phyloP scores from a whole-genome alignment of 2,329 filamentous ascomycete genomes.

The Ophiostoma triangulosporum region DNA sequence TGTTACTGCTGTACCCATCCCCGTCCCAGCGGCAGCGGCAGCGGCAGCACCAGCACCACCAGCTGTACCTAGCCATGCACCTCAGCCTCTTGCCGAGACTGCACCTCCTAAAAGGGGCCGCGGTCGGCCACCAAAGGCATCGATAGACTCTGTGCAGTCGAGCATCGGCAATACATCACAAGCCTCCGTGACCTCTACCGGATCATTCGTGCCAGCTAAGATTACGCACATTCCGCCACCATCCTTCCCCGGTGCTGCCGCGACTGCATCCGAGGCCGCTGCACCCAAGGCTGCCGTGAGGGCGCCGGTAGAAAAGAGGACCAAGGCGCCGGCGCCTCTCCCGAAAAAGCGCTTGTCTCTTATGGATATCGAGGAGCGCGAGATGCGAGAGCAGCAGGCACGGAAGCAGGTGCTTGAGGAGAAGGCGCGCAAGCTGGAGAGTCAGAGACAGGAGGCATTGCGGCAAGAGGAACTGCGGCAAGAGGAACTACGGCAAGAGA shows the following conservation, averaged over 20 bases:
- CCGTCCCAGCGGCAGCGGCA: neutral
- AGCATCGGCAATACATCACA: neutral
- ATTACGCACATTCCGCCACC: slow-evolving; percentile 7
- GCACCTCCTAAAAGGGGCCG: slow-evolving; percentile 18
- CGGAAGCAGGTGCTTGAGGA: neutral
- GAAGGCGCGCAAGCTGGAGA: neutral
- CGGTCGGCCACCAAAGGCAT: slow-evolving; percentile 22
- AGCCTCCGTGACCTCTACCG: neutral
- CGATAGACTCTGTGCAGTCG: slow-evolving; percentile 9
- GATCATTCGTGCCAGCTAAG: slow-evolving; percentile 1
- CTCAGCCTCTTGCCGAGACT: neutral
- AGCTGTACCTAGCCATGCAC: neutral
- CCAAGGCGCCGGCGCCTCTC: neutral
- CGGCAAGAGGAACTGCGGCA: slow-evolving; percentile 16
- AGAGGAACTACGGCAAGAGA: neutral
- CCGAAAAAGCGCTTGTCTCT: neutral
- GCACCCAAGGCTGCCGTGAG: neutral
- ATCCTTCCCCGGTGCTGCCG: neutral
- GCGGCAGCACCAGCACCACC: neutral
- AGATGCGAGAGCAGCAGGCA: neutral
- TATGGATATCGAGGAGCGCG: neutral
- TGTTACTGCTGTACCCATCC: neutral
- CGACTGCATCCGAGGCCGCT: neutral
- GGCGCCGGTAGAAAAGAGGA: neutral
- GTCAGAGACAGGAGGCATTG: neutral